phyloP scores from a whole-genome alignment of 164 flowering plant genomes.

The Taxillus chinensis region DNA sequence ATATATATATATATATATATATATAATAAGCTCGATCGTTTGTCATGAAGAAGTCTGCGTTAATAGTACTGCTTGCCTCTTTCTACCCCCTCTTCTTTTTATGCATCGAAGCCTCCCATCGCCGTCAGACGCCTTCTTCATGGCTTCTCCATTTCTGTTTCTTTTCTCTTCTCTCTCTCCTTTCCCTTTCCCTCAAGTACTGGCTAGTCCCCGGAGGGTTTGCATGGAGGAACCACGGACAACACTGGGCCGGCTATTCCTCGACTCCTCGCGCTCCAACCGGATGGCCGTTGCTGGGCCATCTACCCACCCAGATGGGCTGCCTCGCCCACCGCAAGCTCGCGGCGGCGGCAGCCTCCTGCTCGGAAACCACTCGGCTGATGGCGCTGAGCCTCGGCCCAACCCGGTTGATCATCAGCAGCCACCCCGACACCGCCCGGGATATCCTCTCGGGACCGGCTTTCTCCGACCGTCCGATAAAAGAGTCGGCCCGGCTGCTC shows the following conservation, averaged over 20 bases:
- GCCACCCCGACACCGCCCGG: constrained; percentile 72
- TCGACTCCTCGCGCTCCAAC: constrained; percentile 33
- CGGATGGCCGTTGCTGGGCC: constrained; percentile 57
- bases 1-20: too few relatives aligned
- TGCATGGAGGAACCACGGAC: constrained; percentile 38
- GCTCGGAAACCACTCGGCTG: constrained; percentile 35
- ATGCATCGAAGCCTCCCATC: constrained; percentile 13
- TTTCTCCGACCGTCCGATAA: constrained; percentile 69
- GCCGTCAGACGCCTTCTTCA: not conserved
- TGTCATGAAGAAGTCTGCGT: constrained; percentile 20
- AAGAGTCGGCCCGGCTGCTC: constrained; percentile 49
- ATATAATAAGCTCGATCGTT: not conserved
- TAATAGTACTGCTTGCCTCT: constrained; percentile 7
- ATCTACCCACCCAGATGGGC: constrained; percentile 31
- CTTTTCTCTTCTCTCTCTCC: constrained; percentile 16
- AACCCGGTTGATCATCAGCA: constrained; percentile 51
- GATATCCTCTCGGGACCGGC: constrained; percentile 54
- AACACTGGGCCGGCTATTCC: constrained; percentile 3
- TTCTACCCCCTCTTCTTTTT: constrained; percentile 17
- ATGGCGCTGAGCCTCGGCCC: constrained; percentile 68
- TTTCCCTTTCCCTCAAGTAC: constrained; percentile 16
- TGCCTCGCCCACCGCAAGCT: constrained; percentile 50
- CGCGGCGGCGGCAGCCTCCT: constrained; percentile 29
- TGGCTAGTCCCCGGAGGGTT: constrained; percentile 61
- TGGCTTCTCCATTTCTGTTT: constrained; percentile 18